Conservation (phyloP, 78 protist genomes). For the Dictyostelium purpureum region DNA sequence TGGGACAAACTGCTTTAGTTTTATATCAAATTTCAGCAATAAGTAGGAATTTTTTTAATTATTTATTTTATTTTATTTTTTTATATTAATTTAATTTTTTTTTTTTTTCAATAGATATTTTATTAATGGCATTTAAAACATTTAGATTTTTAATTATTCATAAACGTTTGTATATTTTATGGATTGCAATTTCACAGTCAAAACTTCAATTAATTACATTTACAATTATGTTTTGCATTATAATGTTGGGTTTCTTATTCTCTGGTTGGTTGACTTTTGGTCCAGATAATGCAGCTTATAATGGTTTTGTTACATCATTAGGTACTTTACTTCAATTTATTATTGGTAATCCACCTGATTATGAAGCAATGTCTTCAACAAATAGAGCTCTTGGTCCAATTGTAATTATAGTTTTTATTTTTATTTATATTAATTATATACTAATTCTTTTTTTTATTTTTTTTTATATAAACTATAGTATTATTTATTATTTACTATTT, state of each 20-base stretch:
- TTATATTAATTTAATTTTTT: background rate
- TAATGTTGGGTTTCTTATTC: constrained; percentile 63
- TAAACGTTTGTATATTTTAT: constrained; percentile 54
- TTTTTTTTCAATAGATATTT: constrained; percentile 12
- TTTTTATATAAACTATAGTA: background rate
- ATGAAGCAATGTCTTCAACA: constrained; percentile 44
- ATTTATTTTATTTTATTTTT: background rate
- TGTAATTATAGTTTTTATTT: background rate
- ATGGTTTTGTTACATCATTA: constrained; percentile 43
- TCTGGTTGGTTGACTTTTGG: constrained; percentile 70
- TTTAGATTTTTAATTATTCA: constrained; percentile 64
- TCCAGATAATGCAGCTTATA: background rate
- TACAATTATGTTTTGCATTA: constrained; percentile 65
- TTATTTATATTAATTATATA: background rate
- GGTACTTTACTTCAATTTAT: constrained; percentile 65
- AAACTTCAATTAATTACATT: constrained; percentile 64
- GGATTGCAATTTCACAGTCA: constrained; percentile 65
- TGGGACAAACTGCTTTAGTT: constrained; percentile 71
- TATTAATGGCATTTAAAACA: constrained; percentile 72
- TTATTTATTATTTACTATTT: constrained; percentile 46
- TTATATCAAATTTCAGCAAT: constrained; percentile 69
- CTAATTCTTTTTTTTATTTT: background rate
- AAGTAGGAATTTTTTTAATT: background rate
- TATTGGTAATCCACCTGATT: constrained; percentile 73
- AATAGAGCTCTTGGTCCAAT: constrained; percentile 80